Evolutionary conservation across 78 protist genomes (phyloP).

Genomic region (Dictyostelium capitatum): DNA sequence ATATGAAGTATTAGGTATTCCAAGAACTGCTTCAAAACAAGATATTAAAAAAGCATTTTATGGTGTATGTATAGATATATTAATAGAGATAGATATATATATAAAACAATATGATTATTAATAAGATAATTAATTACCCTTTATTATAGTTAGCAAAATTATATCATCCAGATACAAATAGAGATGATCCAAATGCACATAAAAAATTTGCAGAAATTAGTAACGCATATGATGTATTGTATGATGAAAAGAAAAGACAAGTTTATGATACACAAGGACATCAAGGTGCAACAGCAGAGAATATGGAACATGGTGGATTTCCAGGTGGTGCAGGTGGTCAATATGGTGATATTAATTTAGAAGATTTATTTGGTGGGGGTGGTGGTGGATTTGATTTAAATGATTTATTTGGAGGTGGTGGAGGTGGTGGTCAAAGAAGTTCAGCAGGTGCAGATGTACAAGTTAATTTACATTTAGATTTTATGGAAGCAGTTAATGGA

Average conservation of each 20-base stretch:
- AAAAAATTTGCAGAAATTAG: slow-evolving; percentile 72
- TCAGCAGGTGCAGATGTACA: slow-evolving; percentile 72
- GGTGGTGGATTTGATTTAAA: slow-evolving; percentile 40
- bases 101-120: neutral
- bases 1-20: slow-evolving; percentile 80
- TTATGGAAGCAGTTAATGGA: slow-evolving; percentile 90
- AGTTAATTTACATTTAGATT: slow-evolving; percentile 47
- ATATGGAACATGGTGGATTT: slow-evolving; percentile 39
- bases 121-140: neutral
- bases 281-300: slow-evolving; percentile 67
- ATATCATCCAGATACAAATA: slow-evolving; percentile 83
- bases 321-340: slow-evolving; percentile 42
- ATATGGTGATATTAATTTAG: neutral
- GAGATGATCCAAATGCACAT: slow-evolving; percentile 72
- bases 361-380: slow-evolving; percentile 52
- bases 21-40: slow-evolving; percentile 57
- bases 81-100: too few relatives aligned
- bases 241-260: slow-evolving; percentile 77
- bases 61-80: slow-evolving; percentile 35
- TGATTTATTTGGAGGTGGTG: slow-evolving; percentile 65
- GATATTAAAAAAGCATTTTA: slow-evolving; percentile 81
- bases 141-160: slow-evolving; percentile 66
- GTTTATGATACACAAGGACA: slow-evolving; percentile 83
- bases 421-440: slow-evolving; percentile 32
- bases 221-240: slow-evolving; percentile 74